Base-by-base conservation (phyloP, 2,329 filamentous ascomycete genomes). In the Amphichorda felina region DNA sequence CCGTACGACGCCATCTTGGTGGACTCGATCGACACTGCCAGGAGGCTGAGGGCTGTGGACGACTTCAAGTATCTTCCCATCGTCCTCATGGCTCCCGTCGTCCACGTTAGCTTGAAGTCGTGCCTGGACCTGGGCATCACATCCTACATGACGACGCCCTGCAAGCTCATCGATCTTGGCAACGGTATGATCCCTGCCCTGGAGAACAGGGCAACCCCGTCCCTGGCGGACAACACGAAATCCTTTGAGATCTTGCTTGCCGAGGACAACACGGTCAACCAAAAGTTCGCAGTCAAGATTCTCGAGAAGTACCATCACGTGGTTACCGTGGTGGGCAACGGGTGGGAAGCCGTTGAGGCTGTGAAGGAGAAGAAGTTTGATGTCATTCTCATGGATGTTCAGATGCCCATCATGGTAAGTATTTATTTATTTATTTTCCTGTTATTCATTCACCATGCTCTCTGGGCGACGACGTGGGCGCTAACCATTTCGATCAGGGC, bases 71-170 rank as follows among this genome's bases (percentile, higher is more conserved):
- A 95, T 54, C 86, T 95, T 31, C 91, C 91, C 3, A 88, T 98
- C 44, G 89, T 98, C 30, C 74, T 96, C 41, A 64, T 96, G 31
- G 91, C 87, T 30, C 87, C 89, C 0, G 68, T 86, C 25, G 87
- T 96, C 10, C 84, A 88, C 41, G 86, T 96, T 45, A 93, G 79
- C 56, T 70, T 98, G 47, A 94, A 94, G 63, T 91, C 86, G 3
- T 91, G 89, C 39, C 65, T 96, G 40, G 91, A 96, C 55, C 72
- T 96, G 43, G 89, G 91, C 43, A 94, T 98, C 46, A 93, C 88
- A n/a, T 95, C 88, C 34, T 96, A 95, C 59, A 95, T 96, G 87
- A 96, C 91, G 2, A 94, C 87, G 13, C 91, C 91, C 8, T 96
- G 91, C 60, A 74, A 89, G 50, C 76, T 89, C 5, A 94, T 95